Conservation (phyloP, 2,329 filamentous ascomycete genomes). For the Paradendryphiella salina region DNA sequence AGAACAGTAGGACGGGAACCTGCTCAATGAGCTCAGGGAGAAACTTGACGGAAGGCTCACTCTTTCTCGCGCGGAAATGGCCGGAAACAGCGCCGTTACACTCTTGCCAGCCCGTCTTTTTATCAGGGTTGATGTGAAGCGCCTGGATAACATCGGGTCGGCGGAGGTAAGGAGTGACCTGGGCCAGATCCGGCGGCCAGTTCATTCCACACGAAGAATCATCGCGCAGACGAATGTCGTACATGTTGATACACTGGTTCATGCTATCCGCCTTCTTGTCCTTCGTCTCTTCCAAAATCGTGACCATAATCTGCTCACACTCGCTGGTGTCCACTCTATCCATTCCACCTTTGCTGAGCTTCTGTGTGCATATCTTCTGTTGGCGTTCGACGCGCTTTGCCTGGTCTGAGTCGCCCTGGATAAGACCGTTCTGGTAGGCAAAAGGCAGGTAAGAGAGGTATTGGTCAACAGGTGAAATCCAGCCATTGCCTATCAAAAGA, state of each 20-base stretch:
- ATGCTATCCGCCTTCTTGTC: constrained; percentile 58
- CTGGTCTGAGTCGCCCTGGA: constrained; percentile 67
- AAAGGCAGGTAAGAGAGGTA: constrained; percentile 85
- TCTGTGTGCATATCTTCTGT: constrained; percentile 67
- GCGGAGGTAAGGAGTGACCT: constrained; percentile 82
- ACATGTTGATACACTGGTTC: constrained; percentile 85
- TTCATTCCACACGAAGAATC: constrained; percentile 89
- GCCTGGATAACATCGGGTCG: constrained; percentile 76
- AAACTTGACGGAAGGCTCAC: constrained; percentile 71
- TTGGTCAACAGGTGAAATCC: constrained; percentile 89
- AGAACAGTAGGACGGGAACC: constrained; percentile 83
- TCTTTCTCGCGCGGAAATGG: constrained; percentile 71
- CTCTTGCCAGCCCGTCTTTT: constrained; percentile 87
- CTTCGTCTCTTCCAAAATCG: constrained; percentile 69
- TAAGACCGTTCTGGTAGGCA: constrained; percentile 73
- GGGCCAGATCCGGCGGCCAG: constrained; percentile 85
- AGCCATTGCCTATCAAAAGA: constrained; percentile 93
- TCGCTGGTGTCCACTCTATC: constrained; percentile 66
- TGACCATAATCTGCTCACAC: constrained; percentile 78
- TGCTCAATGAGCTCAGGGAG: constrained; percentile 78
- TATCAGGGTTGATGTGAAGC: constrained; percentile 79
- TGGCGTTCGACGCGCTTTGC: constrained; percentile 69
- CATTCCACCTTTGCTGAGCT: constrained; percentile 61
- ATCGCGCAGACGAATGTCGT: constrained; percentile 87
- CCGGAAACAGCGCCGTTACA: constrained; percentile 78